Percentiles rank a stretch among this genome's conserved stretches.
Evolutionary conservation across 192 early-diverging fungal genomes (phyloP).

Genomic region (Linnemannia hyalina): DNA sequence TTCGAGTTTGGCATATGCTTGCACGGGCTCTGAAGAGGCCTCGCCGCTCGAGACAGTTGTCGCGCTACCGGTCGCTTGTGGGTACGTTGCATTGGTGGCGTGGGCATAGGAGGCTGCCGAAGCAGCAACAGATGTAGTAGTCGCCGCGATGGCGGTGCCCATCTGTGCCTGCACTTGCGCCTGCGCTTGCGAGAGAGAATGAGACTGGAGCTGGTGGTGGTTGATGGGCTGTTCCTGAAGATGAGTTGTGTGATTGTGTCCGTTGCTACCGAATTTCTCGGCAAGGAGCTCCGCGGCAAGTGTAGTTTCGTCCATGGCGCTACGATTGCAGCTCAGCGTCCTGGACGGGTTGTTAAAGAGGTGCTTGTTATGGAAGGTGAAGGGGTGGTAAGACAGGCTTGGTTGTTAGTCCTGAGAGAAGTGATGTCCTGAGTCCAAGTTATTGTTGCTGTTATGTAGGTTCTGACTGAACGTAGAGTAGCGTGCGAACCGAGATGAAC

Average conservation of each 20-base stretch:
- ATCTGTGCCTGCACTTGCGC: conserved; percentile 20
- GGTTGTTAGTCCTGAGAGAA: neutral
- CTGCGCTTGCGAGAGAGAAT: conserved; percentile 17
- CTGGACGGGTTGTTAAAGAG: conserved; percentile 1
- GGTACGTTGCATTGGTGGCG: conserved; percentile 17
- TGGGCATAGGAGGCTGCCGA: neutral
- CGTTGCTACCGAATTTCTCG: conserved; percentile 31
- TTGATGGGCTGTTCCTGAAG: conserved; percentile 4
- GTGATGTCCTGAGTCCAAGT: neutral
- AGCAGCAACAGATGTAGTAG: neutral
- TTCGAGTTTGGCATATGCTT: conserved; percentile 92
- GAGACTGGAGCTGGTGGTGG: conserved; percentile 17
- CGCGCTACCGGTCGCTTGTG: conserved; percentile 27
- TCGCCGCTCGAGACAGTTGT: conserved; percentile 19
- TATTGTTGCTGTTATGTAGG: neutral
- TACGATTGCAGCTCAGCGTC: conserved; percentile 4
- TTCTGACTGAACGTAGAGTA: neutral
- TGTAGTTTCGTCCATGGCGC: conserved; percentile 44
- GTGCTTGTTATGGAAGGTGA: neutral
- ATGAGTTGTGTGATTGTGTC: conserved; percentile 16
- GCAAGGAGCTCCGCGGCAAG: conserved; percentile 42
- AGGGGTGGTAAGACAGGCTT: neutral
- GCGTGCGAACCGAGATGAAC: neutral
- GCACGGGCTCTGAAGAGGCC: conserved; percentile 68
- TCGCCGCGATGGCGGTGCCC: neutral